Conservation (phyloP, 352 stramenopile genomes). For the Phytophthora kernoviae region DNA sequence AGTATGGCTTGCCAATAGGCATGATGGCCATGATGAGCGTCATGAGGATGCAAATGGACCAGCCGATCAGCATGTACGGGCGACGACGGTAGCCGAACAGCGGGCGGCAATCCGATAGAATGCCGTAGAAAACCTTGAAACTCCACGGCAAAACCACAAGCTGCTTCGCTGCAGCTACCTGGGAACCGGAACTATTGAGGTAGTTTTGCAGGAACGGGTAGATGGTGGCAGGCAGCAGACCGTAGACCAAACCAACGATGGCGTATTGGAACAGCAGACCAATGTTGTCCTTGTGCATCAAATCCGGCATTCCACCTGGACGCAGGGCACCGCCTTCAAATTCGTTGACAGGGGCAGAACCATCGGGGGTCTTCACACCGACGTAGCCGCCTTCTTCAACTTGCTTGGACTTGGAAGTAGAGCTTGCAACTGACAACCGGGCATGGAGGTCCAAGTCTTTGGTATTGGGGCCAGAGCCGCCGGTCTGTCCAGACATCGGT, state of each 20-base stretch:
- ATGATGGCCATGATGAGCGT: conserved; percentile 51
- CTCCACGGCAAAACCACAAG: conserved; percentile 56
- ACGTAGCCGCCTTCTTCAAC: conserved; percentile 33
- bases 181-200: conserved; percentile 44
- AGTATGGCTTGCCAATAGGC: conserved; percentile 55
- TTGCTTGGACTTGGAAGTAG: conserved; percentile 28
- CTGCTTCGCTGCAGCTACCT: conserved; percentile 30
- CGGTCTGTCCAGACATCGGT: conserved; percentile 8
- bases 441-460: conserved; percentile 32
- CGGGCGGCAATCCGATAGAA: conserved; percentile 60
- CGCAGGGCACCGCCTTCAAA: conserved; percentile 52
- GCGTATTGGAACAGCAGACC: conserved; percentile 59
- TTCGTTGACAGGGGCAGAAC: conserved; percentile 8
- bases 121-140: conserved; percentile 72
- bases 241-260: conserved; percentile 52
- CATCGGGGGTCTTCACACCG: conserved; percentile 13
- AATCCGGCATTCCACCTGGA: conserved; percentile 33
- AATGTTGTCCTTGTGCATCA: conserved; percentile 39
- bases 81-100: conserved; percentile 63
- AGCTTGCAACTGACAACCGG: conserved; percentile 43
- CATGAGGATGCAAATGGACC: conserved; percentile 46
- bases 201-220: conserved; percentile 62
- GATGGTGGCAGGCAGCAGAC: conserved; percentile 45
- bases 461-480: conserved; percentile 6
- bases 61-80: conserved; percentile 69